Conservation (phyloP, 371 early-diverging fungal species). For the Pancytospora philotis region DNA sequence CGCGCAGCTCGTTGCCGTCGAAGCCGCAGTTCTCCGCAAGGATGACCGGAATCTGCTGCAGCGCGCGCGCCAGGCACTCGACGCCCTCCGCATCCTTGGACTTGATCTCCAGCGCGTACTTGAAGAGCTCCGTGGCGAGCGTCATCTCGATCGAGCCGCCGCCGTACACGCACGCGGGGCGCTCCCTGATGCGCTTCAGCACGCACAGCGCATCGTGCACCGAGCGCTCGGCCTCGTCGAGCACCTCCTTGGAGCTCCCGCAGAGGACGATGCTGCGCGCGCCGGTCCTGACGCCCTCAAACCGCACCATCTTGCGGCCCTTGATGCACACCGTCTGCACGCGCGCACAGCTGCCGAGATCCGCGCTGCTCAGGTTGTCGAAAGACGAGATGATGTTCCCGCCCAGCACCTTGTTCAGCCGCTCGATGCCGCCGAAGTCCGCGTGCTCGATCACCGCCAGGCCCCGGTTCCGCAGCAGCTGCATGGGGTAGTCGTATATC, state of each 20-base stretch:
- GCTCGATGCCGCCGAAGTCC: constrained; percentile 96
- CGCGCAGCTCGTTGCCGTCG: constrained; percentile 79
- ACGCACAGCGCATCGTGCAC: constrained; percentile 96
- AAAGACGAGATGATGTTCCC: constrained; percentile 95
- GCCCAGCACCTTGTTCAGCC: constrained; percentile 64
- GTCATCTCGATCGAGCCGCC: constrained; percentile 78
- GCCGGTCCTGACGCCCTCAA: constrained; percentile 86
- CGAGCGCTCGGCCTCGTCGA: constrained; percentile 96
- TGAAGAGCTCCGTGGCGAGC: constrained; percentile 86
- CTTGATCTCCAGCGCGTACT: constrained; percentile 73
- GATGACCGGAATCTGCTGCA: constrained; percentile 87
- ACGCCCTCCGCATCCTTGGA: constrained; percentile 91
- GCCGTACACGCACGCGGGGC: constrained; percentile 85
- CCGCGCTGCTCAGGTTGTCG: constrained; percentile 69
- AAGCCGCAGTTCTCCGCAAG: constrained; percentile 95
- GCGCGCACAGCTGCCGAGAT: constrained; percentile 80
- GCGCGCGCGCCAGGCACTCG: constrained; percentile 81
- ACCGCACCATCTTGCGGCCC: constrained; percentile 68
- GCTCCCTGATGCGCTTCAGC: constrained; percentile 72
- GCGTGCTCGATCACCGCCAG: constrained; percentile 95
- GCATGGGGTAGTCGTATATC: constrained; percentile 98
- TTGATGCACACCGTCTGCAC: constrained; percentile 93
- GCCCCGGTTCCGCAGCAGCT: constrained; percentile 84
- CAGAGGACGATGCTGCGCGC: constrained; percentile 93
- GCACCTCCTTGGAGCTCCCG: constrained; percentile 85